A percentile compares a stretch with the other conserved stretches of the same genome.
Conservation (phyloP, 495 filamentous ascomycete genomes). For the Talaromyces ruber region DNA sequence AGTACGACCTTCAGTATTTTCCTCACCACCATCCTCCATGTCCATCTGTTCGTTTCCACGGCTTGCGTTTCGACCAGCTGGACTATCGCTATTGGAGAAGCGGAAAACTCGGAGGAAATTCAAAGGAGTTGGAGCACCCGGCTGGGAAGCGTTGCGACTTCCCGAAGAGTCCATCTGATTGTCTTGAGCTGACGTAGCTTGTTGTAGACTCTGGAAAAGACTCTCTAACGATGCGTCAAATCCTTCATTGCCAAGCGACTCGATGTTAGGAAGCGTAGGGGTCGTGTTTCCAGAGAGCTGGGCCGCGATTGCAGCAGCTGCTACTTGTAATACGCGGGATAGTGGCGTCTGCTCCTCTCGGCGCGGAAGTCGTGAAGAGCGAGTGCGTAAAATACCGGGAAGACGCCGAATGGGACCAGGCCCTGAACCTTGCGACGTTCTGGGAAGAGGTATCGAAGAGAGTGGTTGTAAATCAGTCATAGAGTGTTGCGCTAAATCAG, state of each 20-base stretch:
- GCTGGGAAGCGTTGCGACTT: conserved; percentile 1
- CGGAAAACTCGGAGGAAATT: conserved; percentile 56
- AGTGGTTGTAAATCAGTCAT: conserved; percentile 14
- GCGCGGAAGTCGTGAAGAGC: conserved; percentile 39
- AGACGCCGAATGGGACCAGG: conserved; percentile 25
- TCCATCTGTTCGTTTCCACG: conserved; percentile 22
- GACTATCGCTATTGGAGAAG: conserved; percentile 43
- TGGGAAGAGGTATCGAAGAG: conserved; percentile 12
- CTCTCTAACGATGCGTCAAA: conserved; percentile 48
- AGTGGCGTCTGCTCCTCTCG: conserved; percentile 51
- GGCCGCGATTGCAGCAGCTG: conserved; percentile 51
- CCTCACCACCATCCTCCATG: conserved; percentile 33
- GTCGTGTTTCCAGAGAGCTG: conserved; percentile 49
- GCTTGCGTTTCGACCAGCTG: conserved; percentile 3
- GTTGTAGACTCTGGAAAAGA: conserved; percentile 48
- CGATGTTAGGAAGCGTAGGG: conserved; percentile 48
- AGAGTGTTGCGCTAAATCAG: conserved; percentile 34
- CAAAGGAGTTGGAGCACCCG: conserved; percentile 32
- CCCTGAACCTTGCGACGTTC: background rate
- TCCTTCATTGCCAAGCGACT: conserved; percentile 48
- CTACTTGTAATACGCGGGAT: conserved; percentile 48
- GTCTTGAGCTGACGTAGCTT: conserved; percentile 38
- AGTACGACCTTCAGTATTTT: conserved; percentile 49
- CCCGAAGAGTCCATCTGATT: conserved; percentile 25
- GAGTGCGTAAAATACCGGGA: conserved; percentile 35